Base-by-base conservation (phyloP, 2,329 filamentous ascomycete genomes). In the Delphinella strobiligena region DNA sequence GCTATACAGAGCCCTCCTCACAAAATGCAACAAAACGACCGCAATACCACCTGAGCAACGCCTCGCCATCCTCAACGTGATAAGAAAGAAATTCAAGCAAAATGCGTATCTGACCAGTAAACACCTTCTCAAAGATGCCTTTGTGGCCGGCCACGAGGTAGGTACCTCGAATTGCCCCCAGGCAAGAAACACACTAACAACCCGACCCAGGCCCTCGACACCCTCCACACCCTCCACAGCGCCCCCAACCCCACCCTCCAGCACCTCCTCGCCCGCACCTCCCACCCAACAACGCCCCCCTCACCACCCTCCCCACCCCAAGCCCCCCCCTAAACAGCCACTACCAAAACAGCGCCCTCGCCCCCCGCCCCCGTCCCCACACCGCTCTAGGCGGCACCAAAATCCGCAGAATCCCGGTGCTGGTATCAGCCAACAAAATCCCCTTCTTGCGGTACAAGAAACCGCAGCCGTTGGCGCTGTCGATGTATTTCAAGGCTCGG, bases 1-100 rank as follows among this genome's bases (percentile, higher is more conserved):
- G 37, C 74, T 89, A 36, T 88, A 80, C 61, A 72, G 79, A 46
- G 76, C 80, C 27, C 72, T 89, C 40, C 61, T 86, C 38, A 68
- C 40, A 31, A 31, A 40, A 31, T 39, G 57, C 63, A 33, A 27
- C 36, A 22, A 60, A 81, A 24, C 61, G 69, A 1, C n/a, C n/a
- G n/a, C n/a, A n/a, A 60, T 83, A 2, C 68, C 73, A 1, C 50
- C 64, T 52, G 62, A 73, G 34, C 51, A 71, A 14, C 53, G 52
- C 42, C 60, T 68, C 41, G 72, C 74, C 0, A 59, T 85, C 39
- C 61, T 64, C 37, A 67, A 72, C 41, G 61, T 82, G 4, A 62
- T 86, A 34, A 71, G 69, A 41, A 74, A 71, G 46, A 67, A 71
- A 41, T 87, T 88, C 56, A 64, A 61, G 37, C 68, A 70, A 41